Base-by-base conservation (phyloP, 2,329 filamentous ascomycete genomes). In the Aspergillus sp. region DNA sequence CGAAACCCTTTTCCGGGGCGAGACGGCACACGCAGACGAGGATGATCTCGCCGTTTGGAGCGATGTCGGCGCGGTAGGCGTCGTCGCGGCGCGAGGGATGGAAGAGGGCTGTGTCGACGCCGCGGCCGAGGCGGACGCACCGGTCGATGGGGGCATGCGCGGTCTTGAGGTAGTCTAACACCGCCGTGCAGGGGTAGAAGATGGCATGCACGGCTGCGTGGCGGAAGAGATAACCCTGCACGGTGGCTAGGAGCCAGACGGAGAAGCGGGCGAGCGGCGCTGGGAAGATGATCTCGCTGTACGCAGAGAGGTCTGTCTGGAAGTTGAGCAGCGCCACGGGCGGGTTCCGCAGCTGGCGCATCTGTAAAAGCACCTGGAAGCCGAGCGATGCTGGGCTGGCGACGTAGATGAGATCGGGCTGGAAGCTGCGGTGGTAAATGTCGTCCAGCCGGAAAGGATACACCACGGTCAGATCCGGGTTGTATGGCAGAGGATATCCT, bases 1-100 rank as follows among this genome's bases (percentile, higher is more conserved):
- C 81, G 60, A 88, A 88, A 0, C 86, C 85, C 63, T 89, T 89
- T 64, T 89, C 86, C 1, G 83, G 84, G 0, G 86, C 85, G 20
- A 89, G 74, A 26, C 86, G 80, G 3, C 84, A 85, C 9, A 88
- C 84, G 32, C 81, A 87, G 49, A 86, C 76, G 22, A 89, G 78
- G 43, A 89, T 81, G 54, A 85, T 74, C 65, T 88, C 84, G 36
- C 81, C 82, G 47, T 82, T 77, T 0, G 84, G 83, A 0, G 84
- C 84, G 22, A 88, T 75, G 47, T 77, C 60, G 8, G 66, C 71
- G 14, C 84, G 77, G 52, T 85, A 76, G 3, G 70, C 65, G 5
- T 81, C 74, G 57, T 76, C 82, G 44, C 81, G 73, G 49, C 75
- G 76, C 0, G 55, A 63, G 0, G 85, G 85, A 50, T 80, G 74